Base-by-base conservation (phyloP, 345 rosid genomes). In the Gossypium arboreum region DNA sequence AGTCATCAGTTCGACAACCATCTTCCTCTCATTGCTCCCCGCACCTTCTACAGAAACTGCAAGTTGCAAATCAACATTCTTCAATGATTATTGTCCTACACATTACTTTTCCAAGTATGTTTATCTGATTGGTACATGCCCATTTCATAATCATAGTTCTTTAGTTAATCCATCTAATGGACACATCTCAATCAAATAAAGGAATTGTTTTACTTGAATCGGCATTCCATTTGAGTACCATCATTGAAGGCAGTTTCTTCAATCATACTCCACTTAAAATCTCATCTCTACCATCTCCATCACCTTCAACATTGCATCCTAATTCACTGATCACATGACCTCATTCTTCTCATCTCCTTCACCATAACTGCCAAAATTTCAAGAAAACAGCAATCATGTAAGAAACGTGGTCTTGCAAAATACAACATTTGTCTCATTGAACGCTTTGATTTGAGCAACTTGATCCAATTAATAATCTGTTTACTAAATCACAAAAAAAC, bases 281-380 rank as follows among this genome's bases (percentile, higher is more conserved):
- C 50, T 27, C 74, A 71, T 70, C 61, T 52, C 52, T 9, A 25
- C 72, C n/a, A 2, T 48, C 22, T 25, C 50, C 25, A 39, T 39
- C 74, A 71, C 62, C 73, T 54, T 52, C 62, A 39, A 71, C 63
- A n/a, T n/a, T 71, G 62, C 62, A 71, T 71, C 27, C 62, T 18
- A 4, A 34, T 11, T n/a, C 39, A 39, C 48, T 12, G 15, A 18
- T 52, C 50, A 55, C 74, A 34, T 20, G 50, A 71, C 15, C 62
- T 57, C 62, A 22, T n/a, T 71, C 62, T 39, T 71, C 24, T 71
- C 48, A 39, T 20, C 52, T 71, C 48, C 60, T 71, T 56, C 50
- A 12, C 52, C 39, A 18, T 1, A 71, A 12, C 74, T 71, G 64
- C 74, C 50, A 56, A 39, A 55, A 18, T 39, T 12, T 71, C 45